Evolutionary conservation across 1,284 basidiomycete species (phyloP).

Genomic region (Puccinia hordei): DNA sequence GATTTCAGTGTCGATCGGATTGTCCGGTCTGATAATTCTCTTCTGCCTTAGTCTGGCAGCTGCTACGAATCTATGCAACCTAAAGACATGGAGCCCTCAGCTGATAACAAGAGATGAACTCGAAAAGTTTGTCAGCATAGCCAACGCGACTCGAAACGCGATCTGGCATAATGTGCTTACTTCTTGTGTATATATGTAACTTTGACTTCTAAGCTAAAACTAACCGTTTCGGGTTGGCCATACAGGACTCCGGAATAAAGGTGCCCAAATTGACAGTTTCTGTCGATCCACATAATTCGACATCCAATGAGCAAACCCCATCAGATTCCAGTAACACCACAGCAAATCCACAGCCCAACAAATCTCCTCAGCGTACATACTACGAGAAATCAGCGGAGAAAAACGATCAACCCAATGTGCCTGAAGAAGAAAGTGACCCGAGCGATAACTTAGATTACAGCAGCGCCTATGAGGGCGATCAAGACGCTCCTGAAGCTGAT

Average conservation of each 20-base stretch:
- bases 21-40: neutral
- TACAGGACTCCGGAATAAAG: constrained; percentile 8
- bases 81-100: neutral
- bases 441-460: too few relatives aligned
- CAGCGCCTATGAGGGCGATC: too few relatives aligned
- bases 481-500: too few relatives aligned
- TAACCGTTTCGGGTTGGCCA: too few relatives aligned
- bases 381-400: neutral
- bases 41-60: neutral
- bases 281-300: neutral
- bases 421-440: neutral
- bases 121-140: neutral
- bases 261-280: constrained; percentile 6
- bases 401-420: neutral
- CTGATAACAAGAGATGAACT: neutral
- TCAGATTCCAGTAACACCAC: neutral
- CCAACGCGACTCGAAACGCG: neutral
- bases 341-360: neutral
- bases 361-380: neutral
- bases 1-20: too few relatives aligned
- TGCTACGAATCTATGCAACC: constrained; percentile 14
- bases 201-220: neutral
- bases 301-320: neutral
- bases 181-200: neutral
- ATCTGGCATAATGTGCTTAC: constrained; percentile 43